phyloP scores from a whole-genome alignment of 371 early-diverging fungal species.

The Sporodiniella umbellata region DNA sequence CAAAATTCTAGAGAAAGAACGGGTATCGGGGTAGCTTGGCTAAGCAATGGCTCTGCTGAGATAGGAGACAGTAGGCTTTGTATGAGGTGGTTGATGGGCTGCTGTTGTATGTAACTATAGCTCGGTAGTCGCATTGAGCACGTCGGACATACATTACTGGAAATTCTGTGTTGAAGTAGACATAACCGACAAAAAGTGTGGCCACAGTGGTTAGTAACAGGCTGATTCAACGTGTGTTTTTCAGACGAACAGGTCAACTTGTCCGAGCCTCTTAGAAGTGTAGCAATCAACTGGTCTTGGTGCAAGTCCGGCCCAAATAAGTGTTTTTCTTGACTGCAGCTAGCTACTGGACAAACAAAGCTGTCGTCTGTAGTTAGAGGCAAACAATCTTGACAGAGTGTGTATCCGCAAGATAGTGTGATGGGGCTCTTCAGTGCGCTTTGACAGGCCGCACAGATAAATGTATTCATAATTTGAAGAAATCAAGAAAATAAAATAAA shows the following conservation, averaged over 20 bases:
- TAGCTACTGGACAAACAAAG: slow-evolving; percentile 29
- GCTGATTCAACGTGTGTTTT: slow-evolving; percentile 44
- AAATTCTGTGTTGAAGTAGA: slow-evolving; percentile 24
- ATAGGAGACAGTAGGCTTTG: neutral
- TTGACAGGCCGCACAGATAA: slow-evolving; percentile 36
- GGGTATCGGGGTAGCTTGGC: slow-evolving; percentile 2
- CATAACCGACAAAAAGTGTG: slow-evolving; percentile 70
- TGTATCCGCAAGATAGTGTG: slow-evolving; percentile 48
- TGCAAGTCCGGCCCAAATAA: slow-evolving; percentile 22
- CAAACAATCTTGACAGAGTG: slow-evolving; percentile 37
- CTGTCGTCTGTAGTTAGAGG: slow-evolving; percentile 14
- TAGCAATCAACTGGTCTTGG: neutral
- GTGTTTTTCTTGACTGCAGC: slow-evolving; percentile 26
- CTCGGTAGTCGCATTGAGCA: slow-evolving; percentile 27
- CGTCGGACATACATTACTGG: slow-evolving; percentile 12
- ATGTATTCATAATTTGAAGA: neutral
- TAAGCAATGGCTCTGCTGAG: neutral
- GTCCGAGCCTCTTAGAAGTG: neutral
- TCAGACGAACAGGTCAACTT: slow-evolving; percentile 53
- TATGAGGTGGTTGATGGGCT: slow-evolving; percentile 10
- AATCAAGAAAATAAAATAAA: too few relatives aligned
- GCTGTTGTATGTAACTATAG: slow-evolving; percentile 21
- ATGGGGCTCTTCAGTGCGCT: slow-evolving; percentile 27
- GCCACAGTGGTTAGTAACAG: slow-evolving; percentile 68
- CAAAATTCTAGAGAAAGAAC: slow-evolving; percentile 7